Evolutionary conservation across 306 rosid genomes (phyloP), one percentile per base, ranked within the genome.

Genomic region (Clitoria ternatea): DNA sequence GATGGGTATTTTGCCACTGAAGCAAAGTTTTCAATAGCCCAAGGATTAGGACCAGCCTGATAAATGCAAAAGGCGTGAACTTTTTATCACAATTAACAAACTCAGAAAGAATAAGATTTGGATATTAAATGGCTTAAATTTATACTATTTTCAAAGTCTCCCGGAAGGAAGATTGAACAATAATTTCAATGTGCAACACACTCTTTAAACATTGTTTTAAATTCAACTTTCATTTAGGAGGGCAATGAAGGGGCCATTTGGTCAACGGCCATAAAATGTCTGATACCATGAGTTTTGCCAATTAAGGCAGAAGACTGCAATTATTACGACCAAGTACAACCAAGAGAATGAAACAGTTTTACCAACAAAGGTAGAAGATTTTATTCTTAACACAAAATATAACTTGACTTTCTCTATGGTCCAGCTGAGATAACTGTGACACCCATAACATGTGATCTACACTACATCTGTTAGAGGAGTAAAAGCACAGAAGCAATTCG

Each of bases 31-130:
- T 94, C 98, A 60, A 90, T 80, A 76, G 97, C 92, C 96, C 96
- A 89, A 23, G 98, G 92, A 86, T 85, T 80, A 61, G 98, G 91
- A 81, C 98, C 98, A 73, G 96, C 91, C 97, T 90, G 74, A 70
- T 20, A 81, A 59, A 89, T 22, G 64, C 76, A 72, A 49, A 62
- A 68, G 36, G 15, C 36, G 32, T 15, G 9, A 48, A 62, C 6
- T 79, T 65, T 67, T 56, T 50, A 23, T 70, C 8, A 59, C 74
- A 68, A 75, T 37, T 19, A 0, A 72, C 59, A 66, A 45, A 71
- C 47, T 1, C 9, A 49, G 48, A 54, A 57, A 70, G 19, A 57
- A 45, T 18, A 32, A 77, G 24, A 63, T 26, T 64, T 5, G 13
- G 36, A 71, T 59, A 60, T 63, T 24, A 43, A 78, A 74, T 39